A percentile compares a stretch with the other conserved stretches of the same genome.
Evolutionary conservation across 2,329 filamentous ascomycete species (phyloP).

Genomic region (Botrytis cinerea): DNA sequence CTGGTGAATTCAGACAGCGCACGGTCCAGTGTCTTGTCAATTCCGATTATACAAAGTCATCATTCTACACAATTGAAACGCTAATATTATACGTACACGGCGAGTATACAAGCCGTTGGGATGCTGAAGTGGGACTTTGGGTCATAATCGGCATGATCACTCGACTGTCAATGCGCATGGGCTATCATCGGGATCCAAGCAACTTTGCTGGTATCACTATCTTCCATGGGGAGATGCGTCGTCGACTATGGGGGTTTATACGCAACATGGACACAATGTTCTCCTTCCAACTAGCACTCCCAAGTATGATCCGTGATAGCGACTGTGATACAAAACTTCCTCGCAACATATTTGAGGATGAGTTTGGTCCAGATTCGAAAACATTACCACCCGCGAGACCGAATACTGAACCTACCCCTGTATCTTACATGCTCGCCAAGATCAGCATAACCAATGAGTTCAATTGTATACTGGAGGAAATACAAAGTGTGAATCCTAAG

Average conservation of each 20-base stretch:
- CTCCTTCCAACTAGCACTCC: conserved; percentile 67
- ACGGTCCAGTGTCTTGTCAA: conserved; percentile 77
- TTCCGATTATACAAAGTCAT: conserved; percentile 75
- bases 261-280: conserved; percentile 75
- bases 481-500: conserved; percentile 54
- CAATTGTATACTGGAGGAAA: conserved; percentile 69
- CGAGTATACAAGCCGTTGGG: conserved; percentile 72
- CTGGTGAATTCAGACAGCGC: conserved; percentile 65
- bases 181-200: conserved; percentile 73
- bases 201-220: conserved; percentile 72
- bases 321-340: conserved; percentile 76
- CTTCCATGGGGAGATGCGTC: conserved; percentile 77
- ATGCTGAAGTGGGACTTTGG: conserved; percentile 61
- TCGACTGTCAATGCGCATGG: conserved; percentile 54
- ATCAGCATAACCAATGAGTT: conserved; percentile 63
- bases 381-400: conserved; percentile 68
- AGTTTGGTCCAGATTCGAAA: conserved; percentile 70
- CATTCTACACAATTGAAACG: conserved; percentile 75
- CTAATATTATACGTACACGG: conserved; percentile 74
- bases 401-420: conserved; percentile 69
- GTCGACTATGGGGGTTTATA: conserved; percentile 69
- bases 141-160: conserved; percentile 56
- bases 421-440: conserved; percentile 78
- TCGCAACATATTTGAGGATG: conserved; percentile 78
- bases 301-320: conserved; percentile 68